Evolutionary conservation across 2,329 filamentous ascomycete species (phyloP), one percentile per base, ranked within the genome.

Genomic region (Microdochium paspali): DNA sequence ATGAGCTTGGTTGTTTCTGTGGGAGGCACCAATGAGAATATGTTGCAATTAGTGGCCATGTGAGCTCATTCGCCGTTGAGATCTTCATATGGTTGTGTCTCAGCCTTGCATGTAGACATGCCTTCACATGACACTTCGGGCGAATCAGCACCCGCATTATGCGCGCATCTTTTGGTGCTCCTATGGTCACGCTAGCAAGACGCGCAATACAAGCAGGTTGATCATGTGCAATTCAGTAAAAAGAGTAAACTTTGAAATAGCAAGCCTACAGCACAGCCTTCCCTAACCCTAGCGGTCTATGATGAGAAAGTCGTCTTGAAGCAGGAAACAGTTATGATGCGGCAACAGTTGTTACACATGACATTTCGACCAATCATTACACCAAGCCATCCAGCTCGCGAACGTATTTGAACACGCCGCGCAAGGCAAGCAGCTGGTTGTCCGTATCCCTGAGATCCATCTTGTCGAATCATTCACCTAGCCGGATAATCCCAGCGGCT

Each of bases 321-420:
- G 24, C 42, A 44, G 24, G 13, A 23, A 44, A 26, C 42, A 44
- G 42, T 44, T 25, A 26, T 25, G 42, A 44, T 44, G 42, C 42
- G n/a, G 23, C 23, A 26, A 25, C 42, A 44, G 23, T 44, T 15
- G 24, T n/a, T 44, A 44, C 42, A 44, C 23, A 44, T 44, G 42
- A 24, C 23, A 44, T 44, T 44, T 26, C n/a, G 21, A n/a, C 42
- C 42, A 44, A 23, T 44, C 42, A 44, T 44, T 44, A 44, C 23
- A 40, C 35, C 35, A 20, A 40, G 10, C 15, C 18, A 18, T 40
- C 35, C 35, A 21, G 9, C 18, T 20, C 35, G 10, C 4, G 18
- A 5, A 18, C 23, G 35, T 21, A 40, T 7, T 40, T 21, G 20
- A 10, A 5, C 23, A 40, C 35, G 20, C 18, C 6, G 18, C 35